phyloP scores from a whole-genome alignment of 352 stramenopile species.

The Phytophthora idaei region DNA sequence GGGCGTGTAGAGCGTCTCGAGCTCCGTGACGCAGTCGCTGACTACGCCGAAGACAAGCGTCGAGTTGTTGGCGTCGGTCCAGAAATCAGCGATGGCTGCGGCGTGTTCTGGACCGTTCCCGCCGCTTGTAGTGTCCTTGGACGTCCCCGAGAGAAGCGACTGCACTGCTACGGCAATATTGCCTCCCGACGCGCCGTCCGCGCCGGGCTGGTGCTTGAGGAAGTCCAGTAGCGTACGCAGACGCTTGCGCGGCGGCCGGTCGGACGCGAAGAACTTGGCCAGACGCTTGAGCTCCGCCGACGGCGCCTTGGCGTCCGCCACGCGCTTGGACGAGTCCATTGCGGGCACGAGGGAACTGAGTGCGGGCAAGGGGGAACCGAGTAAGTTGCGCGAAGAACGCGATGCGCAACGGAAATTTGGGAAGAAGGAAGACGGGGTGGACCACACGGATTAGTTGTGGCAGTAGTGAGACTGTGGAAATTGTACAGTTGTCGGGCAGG shows the following conservation, averaged over 20 bases:
- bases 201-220: slow-evolving; percentile 60
- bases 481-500: too few relatives aligned
- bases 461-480: too few relatives aligned
- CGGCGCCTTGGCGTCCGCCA: slow-evolving; percentile 40
- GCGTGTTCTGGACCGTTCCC: slow-evolving; percentile 49
- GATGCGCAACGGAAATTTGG: slow-evolving; percentile 12
- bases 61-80: slow-evolving; percentile 69
- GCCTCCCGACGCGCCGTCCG: slow-evolving; percentile 37
- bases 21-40: slow-evolving; percentile 80
- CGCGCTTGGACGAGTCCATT: slow-evolving; percentile 54
- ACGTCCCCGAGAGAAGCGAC: slow-evolving; percentile 58
- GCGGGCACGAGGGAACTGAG: slow-evolving; percentile 9
- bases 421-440: slow-evolving; percentile 4
- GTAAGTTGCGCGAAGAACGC: slow-evolving; percentile 19
- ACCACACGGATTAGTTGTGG: slow-evolving; percentile 2
- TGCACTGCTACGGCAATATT: slow-evolving; percentile 78
- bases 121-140: slow-evolving; percentile 45
- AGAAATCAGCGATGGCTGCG: slow-evolving; percentile 71
- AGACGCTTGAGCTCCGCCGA: slow-evolving; percentile 76
- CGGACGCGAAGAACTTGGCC: slow-evolving; percentile 85
- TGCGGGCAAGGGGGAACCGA: slow-evolving; percentile 1
- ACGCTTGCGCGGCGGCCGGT: slow-evolving; percentile 83
- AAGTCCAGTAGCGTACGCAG: slow-evolving; percentile 86
- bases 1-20: slow-evolving; percentile 83
- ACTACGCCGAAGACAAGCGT: slow-evolving; percentile 81